These are phyloP conservation scores for Verticillium albo-atrum DNA, from an alignment of 2,329 filamentous ascomycete genomes.

Conservation along the genomic window DNA sequence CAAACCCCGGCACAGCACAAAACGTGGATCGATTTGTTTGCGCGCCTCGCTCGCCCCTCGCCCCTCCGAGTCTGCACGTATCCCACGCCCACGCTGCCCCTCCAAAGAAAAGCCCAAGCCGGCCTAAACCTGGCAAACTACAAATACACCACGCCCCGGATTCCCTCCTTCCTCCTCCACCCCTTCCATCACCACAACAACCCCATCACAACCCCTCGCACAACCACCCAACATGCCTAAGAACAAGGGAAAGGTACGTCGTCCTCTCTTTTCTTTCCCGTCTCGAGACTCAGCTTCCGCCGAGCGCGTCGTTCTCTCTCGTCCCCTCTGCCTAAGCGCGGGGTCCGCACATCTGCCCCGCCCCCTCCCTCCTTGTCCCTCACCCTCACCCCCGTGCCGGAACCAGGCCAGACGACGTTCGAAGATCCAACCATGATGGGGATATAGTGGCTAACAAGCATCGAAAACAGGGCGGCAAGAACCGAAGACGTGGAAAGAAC, in stretches of 20 bases:
- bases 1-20: not conserved
- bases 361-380: constrained; percentile 9
- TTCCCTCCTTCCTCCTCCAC: constrained; percentile 1
- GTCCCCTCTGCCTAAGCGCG: not conserved
- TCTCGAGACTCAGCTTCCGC: not conserved
- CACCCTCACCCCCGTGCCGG: not conserved
- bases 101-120: not conserved
- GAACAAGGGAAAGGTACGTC: constrained; percentile 96
- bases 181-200: constrained; percentile 2
- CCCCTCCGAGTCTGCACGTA: not conserved
- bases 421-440: too few species aligned
- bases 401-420: not conserved
- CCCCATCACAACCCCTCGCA: constrained; percentile 10
- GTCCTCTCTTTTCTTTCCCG: not conserved
- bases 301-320: constrained; percentile 3
- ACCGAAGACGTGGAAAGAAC: constrained; percentile 97
- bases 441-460: constrained; percentile 3
- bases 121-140: constrained; percentile 1
- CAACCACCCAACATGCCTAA: constrained; percentile 71
- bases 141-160: constrained; percentile 2
- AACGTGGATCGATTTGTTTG: not conserved
- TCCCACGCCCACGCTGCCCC: not conserved
- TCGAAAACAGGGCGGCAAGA: constrained; percentile 83
- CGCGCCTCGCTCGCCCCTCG: not conserved
- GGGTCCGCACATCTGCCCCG: constrained; percentile 13